A percentile compares a stretch with the other conserved stretches of the same genome.
These are phyloP conservation scores for Cercospora sp. DNA, from an alignment of 2,329 filamentous ascomycete species.

Conservation along the genomic window DNA sequence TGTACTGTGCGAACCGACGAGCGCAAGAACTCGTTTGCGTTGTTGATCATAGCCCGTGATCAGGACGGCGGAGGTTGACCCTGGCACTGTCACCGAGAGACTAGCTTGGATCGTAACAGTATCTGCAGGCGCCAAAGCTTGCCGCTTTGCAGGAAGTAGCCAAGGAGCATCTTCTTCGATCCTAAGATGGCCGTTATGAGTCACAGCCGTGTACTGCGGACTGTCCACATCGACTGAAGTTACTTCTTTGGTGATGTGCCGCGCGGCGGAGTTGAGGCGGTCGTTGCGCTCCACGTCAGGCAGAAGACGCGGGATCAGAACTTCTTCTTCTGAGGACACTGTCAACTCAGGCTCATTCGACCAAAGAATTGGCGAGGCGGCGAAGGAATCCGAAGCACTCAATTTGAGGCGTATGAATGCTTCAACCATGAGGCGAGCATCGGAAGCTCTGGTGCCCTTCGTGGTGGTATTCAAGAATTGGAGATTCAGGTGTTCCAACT, in stretches of 20 bases:
- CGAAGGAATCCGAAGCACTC: slow-evolving; percentile 17
- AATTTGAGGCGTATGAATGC: slow-evolving; percentile 22
- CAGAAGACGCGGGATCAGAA: slow-evolving; percentile 27
- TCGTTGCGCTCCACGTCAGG: slow-evolving; percentile 30
- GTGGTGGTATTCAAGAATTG: slow-evolving; percentile 25
- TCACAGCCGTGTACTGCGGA: slow-evolving; percentile 17
- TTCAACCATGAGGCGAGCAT: slow-evolving; percentile 22
- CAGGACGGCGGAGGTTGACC: slow-evolving; percentile 16
- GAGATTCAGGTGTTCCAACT: slow-evolving; percentile 23
- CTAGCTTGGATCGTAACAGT: slow-evolving; percentile 6
- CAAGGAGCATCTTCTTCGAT: slow-evolving; percentile 21
- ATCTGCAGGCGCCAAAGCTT: neutral
- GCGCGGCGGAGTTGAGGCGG: slow-evolving; percentile 33
- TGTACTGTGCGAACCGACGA: slow-evolving; percentile 15
- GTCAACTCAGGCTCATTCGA: slow-evolving; percentile 29
- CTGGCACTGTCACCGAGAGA: slow-evolving; percentile 16
- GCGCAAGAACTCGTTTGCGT: slow-evolving; percentile 14
- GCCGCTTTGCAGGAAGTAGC: slow-evolving; percentile 10
- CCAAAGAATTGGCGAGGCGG: slow-evolving; percentile 20
- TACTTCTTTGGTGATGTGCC: slow-evolving; percentile 25
- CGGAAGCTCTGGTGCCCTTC: slow-evolving; percentile 7
- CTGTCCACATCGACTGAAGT: neutral
- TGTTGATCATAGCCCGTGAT: slow-evolving; percentile 17
- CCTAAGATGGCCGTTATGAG: slow-evolving; percentile 13
- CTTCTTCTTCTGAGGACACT: slow-evolving; percentile 18